These are phyloP conservation scores for Suzukiozyma palmioleophila DNA, from an alignment of 1,139 yeast genomes.

Conservation along the genomic window DNA sequence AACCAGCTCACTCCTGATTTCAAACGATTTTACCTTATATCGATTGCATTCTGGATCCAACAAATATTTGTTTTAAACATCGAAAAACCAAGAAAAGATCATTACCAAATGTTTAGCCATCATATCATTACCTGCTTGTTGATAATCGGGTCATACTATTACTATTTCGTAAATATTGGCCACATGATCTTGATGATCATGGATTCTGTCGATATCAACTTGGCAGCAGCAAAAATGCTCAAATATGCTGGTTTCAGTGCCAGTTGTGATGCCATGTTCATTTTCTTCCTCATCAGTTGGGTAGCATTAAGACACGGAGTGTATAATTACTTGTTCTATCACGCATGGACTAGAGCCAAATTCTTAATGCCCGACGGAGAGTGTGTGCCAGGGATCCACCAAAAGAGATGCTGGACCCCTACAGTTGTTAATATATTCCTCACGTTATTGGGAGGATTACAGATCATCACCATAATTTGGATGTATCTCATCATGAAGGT, in stretches of 20 bases:
- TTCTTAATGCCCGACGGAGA: constrained; percentile 34
- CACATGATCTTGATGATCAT: constrained; percentile 72
- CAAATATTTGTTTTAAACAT: constrained; percentile 73
- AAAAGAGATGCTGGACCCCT: constrained; percentile 57
- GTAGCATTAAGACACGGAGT: constrained; percentile 66
- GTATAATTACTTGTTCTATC: constrained; percentile 63
- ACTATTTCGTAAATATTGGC: constrained; percentile 73
- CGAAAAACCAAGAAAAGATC: constrained; percentile 79
- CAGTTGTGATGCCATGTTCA: constrained; percentile 67
- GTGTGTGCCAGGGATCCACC: constrained; percentile 18
- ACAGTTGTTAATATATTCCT: constrained; percentile 48
- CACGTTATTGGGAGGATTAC: constrained; percentile 59
- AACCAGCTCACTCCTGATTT: constrained; percentile 42
- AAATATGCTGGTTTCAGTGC: constrained; percentile 62
- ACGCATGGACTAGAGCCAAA: constrained; percentile 36
- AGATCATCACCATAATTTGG: constrained; percentile 68
- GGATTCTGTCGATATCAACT: constrained; percentile 77
- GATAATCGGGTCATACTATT: constrained; percentile 67
- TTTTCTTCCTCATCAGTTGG: constrained; percentile 68
- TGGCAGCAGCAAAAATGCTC: constrained; percentile 71
- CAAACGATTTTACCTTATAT: constrained; percentile 69
- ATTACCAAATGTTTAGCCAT: constrained; percentile 81
- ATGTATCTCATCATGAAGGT: constrained; percentile 68
- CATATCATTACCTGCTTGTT: constrained; percentile 75
- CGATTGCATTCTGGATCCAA: constrained; percentile 75